These are phyloP conservation scores for Pythium vanterpoolii DNA, from an alignment of 352 stramenopile genomes.

Conservation along the genomic window DNA sequence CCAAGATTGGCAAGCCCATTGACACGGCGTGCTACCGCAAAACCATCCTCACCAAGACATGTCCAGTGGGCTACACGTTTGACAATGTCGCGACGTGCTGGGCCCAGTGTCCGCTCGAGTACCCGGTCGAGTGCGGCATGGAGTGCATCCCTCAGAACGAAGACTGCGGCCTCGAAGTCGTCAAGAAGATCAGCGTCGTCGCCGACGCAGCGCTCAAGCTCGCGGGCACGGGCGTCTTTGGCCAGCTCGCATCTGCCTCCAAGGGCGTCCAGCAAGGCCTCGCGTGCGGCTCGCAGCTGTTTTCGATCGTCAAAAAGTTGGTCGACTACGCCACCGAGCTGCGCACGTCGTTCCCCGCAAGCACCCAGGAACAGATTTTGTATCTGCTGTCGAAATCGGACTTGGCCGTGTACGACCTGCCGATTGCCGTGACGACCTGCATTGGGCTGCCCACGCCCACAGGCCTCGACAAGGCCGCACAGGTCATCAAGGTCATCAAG, in stretches of 20 bases:
- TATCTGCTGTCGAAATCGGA: constrained; percentile 42
- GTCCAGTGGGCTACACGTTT: constrained; percentile 39
- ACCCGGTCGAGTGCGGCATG: constrained; percentile 64
- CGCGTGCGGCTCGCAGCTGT: constrained; percentile 49
- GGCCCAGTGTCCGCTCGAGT: constrained; percentile 68
- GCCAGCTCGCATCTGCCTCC: constrained; percentile 35
- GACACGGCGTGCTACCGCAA: constrained; percentile 54
- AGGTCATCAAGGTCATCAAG: constrained; percentile 35
- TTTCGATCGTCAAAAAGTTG: constrained; percentile 41
- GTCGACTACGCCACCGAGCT: constrained; percentile 20
- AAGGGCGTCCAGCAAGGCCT: constrained; percentile 42
- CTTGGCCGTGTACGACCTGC: constrained; percentile 44
- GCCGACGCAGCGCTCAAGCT: constrained; percentile 50
- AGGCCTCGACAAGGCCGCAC: constrained; percentile 12
- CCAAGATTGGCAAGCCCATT: constrained; percentile 20
- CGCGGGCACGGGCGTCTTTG: constrained; percentile 52
- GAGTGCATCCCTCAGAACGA: constrained; percentile 72
- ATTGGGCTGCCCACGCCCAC: constrained; percentile 30
- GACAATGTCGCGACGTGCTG: constrained; percentile 57
- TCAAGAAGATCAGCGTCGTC: constrained; percentile 46
- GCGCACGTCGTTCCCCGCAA: constrained; percentile 8
- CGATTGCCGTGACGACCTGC: constrained; percentile 38
- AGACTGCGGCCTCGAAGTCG: constrained; percentile 47
- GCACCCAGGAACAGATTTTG: constrained; percentile 33
- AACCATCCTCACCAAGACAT: constrained; percentile 31